Evolutionary conservation across 108 stramenopile genomes (phyloP).

Genomic region (Ochromonas danica): DNA sequence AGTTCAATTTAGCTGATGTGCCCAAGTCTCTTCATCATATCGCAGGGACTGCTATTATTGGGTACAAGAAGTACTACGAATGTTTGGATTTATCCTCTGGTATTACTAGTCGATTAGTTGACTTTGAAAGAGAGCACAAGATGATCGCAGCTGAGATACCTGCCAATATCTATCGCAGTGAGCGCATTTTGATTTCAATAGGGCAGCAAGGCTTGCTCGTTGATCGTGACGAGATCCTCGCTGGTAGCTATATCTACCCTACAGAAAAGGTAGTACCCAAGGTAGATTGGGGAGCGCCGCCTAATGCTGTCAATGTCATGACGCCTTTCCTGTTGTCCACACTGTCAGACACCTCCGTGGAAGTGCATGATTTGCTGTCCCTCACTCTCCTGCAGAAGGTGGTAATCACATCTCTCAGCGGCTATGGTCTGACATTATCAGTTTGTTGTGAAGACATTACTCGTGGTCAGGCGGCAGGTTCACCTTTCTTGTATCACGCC

Average conservation of each 20-base stretch:
- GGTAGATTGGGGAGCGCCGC: conserved; percentile 6
- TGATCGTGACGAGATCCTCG: too few species aligned
- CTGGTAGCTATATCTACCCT: too few species aligned
- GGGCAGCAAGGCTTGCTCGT: conserved; percentile 24
- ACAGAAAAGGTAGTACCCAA: too few species aligned
- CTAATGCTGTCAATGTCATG: background rate
- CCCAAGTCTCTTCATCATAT: background rate
- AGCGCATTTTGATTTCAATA: conserved; percentile 10
- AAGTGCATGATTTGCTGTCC: background rate
- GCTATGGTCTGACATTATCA: background rate
- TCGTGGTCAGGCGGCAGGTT: background rate
- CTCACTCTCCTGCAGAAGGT: background rate
- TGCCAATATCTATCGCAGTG: background rate
- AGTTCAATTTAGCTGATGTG: conserved; percentile 21
- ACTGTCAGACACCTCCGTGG: background rate
- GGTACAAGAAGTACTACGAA: conserved; percentile 25
- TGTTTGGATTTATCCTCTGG: background rate
- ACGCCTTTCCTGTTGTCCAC: conserved; percentile 21
- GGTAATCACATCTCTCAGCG: background rate
- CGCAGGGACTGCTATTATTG: background rate
- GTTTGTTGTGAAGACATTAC: background rate
- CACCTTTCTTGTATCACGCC: background rate
- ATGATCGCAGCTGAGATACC: conserved; percentile 8
- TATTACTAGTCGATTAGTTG: conserved; percentile 4
- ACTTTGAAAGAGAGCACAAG: conserved; percentile 32